phyloP scores from a whole-genome alignment of 768 basidiomycete genomes.

The Mycena haematopus region DNA sequence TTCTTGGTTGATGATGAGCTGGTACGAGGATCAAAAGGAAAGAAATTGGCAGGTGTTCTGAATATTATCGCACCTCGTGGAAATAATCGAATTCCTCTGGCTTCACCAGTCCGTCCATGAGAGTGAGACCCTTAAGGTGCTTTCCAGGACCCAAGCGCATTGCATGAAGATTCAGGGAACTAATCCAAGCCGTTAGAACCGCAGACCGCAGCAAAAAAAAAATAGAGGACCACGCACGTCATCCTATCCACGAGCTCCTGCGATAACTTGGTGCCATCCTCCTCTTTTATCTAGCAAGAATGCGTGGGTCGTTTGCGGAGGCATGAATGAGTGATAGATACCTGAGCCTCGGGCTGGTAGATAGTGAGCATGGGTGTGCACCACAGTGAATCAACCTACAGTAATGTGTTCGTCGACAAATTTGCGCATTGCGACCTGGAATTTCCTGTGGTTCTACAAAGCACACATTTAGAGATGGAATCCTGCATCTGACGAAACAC shows the following conservation, averaged over 20 bases:
- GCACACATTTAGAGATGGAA: background rate
- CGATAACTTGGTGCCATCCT: constrained; percentile 85
- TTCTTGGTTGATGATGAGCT: constrained; percentile 89
- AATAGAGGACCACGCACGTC: constrained; percentile 71
- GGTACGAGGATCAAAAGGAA: constrained; percentile 4
- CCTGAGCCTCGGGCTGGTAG: constrained; percentile 47
- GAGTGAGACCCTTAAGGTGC: constrained; percentile 79
- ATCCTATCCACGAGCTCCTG: constrained; percentile 83
- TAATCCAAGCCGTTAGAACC: constrained; percentile 37
- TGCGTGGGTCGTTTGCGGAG: constrained; percentile 22
- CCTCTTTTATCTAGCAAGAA: constrained; percentile 71
- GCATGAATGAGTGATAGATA: constrained; percentile 9
- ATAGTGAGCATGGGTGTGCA: background rate
- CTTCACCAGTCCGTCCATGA: constrained; percentile 84
- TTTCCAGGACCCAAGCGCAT: constrained; percentile 97
- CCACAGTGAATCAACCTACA: background rate
- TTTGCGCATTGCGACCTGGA: constrained; percentile 64
- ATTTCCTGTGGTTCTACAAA: constrained; percentile 56
- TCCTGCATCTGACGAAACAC: background rate
- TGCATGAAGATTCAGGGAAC: constrained; percentile 76
- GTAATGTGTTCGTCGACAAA: constrained; percentile 71
- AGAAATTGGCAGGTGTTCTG: background rate
- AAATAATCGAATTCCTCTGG: constrained; percentile 93
- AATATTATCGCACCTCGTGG: constrained; percentile 63
- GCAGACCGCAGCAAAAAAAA: constrained; percentile 54